Evolutionary conservation across 108 stramenopile genomes (phyloP).

Genomic region (Aurantiochytrium sp.): DNA sequence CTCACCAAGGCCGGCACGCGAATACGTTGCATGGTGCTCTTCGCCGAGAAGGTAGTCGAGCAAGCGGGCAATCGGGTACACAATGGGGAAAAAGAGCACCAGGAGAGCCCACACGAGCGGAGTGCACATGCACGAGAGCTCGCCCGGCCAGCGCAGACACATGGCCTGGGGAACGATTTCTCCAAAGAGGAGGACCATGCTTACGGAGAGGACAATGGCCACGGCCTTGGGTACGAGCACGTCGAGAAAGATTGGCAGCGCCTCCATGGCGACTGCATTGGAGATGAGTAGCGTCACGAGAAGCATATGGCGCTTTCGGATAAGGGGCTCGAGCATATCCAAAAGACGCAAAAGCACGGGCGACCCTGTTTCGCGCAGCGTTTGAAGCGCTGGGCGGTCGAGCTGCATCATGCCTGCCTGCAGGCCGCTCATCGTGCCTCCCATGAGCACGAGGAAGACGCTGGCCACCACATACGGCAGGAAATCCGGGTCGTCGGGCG

Average conservation of each 20-base stretch:
- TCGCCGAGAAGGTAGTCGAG: slow-evolving; percentile 68
- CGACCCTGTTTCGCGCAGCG: neutral
- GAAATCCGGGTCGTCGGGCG: neutral
- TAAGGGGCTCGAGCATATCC: slow-evolving; percentile 25
- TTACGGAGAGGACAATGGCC: slow-evolving; percentile 78
- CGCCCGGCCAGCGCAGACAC: slow-evolving; percentile 7
- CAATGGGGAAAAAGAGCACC: slow-evolving; percentile 63
- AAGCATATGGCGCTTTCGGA: slow-evolving; percentile 64
- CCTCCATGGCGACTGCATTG: slow-evolving; percentile 81
- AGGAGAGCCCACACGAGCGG: slow-evolving; percentile 71
- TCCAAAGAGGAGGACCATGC: slow-evolving; percentile 78
- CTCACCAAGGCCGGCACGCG: slow-evolving; percentile 18
- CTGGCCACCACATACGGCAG: neutral
- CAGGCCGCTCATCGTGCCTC: slow-evolving; percentile 10
- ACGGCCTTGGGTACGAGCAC: slow-evolving; percentile 66
- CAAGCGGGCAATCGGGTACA: slow-evolving; percentile 71
- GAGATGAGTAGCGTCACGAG: slow-evolving; percentile 80
- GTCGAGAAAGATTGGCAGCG: slow-evolving; percentile 86
- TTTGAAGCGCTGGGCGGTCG: neutral
- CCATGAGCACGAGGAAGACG: neutral
- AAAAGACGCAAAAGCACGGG: neutral
- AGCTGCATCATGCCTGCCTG: slow-evolving; percentile 15
- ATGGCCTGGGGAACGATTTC: slow-evolving; percentile 51
- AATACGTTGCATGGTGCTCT: slow-evolving; percentile 30
- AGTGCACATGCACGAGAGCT: slow-evolving; percentile 35